Evolutionary conservation across 352 stramenopile species (phyloP).

Genomic region (Phytophthora rubi): DNA sequence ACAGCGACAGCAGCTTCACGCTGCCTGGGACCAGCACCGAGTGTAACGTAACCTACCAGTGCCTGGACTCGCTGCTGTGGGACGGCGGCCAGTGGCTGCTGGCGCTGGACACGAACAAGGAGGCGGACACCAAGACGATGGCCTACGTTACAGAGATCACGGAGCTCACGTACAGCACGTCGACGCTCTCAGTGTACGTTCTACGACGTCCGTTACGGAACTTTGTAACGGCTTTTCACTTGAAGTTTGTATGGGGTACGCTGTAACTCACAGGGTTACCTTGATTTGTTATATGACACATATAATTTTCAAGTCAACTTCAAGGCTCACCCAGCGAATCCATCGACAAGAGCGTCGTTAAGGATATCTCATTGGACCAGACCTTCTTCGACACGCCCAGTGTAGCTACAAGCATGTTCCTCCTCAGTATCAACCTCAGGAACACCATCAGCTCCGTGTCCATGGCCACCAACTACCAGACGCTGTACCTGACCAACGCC

Average conservation of each 20-base stretch:
- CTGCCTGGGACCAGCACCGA: slow-evolving; percentile 23
- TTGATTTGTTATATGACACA: slow-evolving; percentile 11
- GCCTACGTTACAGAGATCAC: slow-evolving; percentile 59
- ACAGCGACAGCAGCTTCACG: slow-evolving; percentile 36
- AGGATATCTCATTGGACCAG: slow-evolving; percentile 58
- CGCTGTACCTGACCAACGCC: slow-evolving; percentile 50
- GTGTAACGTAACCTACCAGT: slow-evolving; percentile 70
- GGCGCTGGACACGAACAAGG: slow-evolving; percentile 31
- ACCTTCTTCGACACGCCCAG: slow-evolving; percentile 60
- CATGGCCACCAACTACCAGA: slow-evolving; percentile 33
- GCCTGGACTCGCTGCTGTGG: slow-evolving; percentile 51
- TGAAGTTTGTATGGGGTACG: slow-evolving; percentile 14
- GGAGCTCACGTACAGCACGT: slow-evolving; percentile 40
- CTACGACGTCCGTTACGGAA: slow-evolving; percentile 7
- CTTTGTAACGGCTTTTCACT: not conserved
- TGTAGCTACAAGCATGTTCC: slow-evolving; percentile 40
- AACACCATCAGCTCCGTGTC: slow-evolving; percentile 44
- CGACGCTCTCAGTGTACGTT: slow-evolving; percentile 53
- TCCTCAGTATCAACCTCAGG: slow-evolving; percentile 44
- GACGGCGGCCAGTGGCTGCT: slow-evolving; percentile 48
- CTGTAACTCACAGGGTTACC: slow-evolving; percentile 3
- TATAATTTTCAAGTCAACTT: slow-evolving; percentile 36
- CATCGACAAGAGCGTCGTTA: slow-evolving; percentile 44
- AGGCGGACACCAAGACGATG: slow-evolving; percentile 40
- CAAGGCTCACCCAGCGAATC: slow-evolving; percentile 32